Conservation (phyloP, 2,329 filamentous ascomycete species). For the Trichophyton mentagrophytes region DNA sequence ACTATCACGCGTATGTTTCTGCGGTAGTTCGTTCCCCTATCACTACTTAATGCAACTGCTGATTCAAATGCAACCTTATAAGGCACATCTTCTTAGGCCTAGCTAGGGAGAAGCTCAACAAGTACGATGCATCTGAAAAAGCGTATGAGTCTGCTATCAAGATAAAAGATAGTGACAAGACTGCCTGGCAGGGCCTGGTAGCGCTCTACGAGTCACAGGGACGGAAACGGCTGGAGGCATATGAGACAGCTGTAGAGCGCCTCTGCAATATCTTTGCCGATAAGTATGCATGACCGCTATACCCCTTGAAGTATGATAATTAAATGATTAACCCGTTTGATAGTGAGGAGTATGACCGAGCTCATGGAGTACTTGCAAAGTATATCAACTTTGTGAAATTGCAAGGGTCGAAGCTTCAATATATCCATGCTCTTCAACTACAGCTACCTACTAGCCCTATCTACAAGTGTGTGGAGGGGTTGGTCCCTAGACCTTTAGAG, state of each 20-base stretch:
- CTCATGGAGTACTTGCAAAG: slow-evolving; percentile 59
- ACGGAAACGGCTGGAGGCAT: slow-evolving; percentile 54
- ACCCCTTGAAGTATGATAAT: not conserved
- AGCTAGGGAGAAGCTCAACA: slow-evolving; percentile 63
- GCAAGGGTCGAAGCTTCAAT: slow-evolving; percentile 59
- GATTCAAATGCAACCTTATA: not conserved
- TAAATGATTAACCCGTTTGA: not conserved
- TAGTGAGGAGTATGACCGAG: slow-evolving; percentile 46
- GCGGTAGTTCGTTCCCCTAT: not conserved
- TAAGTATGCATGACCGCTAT: slow-evolving; percentile 32
- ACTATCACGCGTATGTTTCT: slow-evolving; percentile 60
- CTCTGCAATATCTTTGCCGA: slow-evolving; percentile 63
- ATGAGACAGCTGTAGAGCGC: slow-evolving; percentile 58
- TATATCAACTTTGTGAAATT: slow-evolving; percentile 61
- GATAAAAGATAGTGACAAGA: slow-evolving; percentile 61
- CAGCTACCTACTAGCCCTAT: slow-evolving; percentile 69
- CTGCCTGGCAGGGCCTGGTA: slow-evolving; percentile 82
- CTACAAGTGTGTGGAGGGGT: slow-evolving; percentile 71
- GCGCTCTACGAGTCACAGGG: slow-evolving; percentile 73
- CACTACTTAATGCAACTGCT: not conserved
- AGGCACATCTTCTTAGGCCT: slow-evolving; percentile 81
- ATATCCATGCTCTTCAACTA: slow-evolving; percentile 61
- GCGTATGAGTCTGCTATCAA: slow-evolving; percentile 61
- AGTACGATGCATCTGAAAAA: slow-evolving; percentile 58
- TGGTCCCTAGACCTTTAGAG: slow-evolving; percentile 62